Percentiles rank a stretch among this genome's conserved stretches.
Evolutionary conservation across 176 grass and related monocot species (phyloP).

Genomic region (Paspalum notatum): DNA sequence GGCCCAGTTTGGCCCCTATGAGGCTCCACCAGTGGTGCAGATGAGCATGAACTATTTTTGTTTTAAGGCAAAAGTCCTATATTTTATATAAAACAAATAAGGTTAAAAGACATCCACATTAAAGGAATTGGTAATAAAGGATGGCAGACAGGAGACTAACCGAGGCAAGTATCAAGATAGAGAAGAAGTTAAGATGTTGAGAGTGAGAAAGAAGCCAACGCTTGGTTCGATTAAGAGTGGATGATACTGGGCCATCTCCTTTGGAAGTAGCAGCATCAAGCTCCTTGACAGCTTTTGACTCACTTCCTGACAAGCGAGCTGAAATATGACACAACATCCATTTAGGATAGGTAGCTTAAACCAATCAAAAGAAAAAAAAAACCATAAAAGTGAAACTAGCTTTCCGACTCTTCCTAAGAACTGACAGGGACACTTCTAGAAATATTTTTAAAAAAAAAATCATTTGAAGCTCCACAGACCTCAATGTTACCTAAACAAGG

Average conservation of each 20-base stretch:
- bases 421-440: not conserved
- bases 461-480: not conserved
- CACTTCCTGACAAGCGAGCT: slow-evolving; percentile 81
- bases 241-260: slow-evolving; percentile 76
- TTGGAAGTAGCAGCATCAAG: slow-evolving; percentile 54
- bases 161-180: slow-evolving; percentile 93
- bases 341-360: slow-evolving; percentile 33
- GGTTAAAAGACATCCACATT: not conserved
- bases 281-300: slow-evolving; percentile 76
- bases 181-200: slow-evolving; percentile 92
- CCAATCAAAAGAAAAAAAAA: not conserved
- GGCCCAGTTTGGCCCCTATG: no score
- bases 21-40: no score
- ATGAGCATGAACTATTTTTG: not conserved
- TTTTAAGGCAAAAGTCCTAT: not conserved
- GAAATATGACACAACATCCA: slow-evolving; percentile 32
- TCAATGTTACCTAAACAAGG: slow-evolving; percentile 3
- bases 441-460: not conserved
- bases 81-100: slow-evolving; percentile 21
- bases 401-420: not conserved
- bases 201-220: slow-evolving; percentile 84
- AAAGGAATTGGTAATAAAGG: slow-evolving; percentile 2
- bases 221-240: slow-evolving; percentile 63
- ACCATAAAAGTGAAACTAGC: not conserved
- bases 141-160: slow-evolving; percentile 48